Evolutionary conservation across 2,329 filamentous ascomycete genomes (phyloP).

Genomic region (Aspergillus jensenii): DNA sequence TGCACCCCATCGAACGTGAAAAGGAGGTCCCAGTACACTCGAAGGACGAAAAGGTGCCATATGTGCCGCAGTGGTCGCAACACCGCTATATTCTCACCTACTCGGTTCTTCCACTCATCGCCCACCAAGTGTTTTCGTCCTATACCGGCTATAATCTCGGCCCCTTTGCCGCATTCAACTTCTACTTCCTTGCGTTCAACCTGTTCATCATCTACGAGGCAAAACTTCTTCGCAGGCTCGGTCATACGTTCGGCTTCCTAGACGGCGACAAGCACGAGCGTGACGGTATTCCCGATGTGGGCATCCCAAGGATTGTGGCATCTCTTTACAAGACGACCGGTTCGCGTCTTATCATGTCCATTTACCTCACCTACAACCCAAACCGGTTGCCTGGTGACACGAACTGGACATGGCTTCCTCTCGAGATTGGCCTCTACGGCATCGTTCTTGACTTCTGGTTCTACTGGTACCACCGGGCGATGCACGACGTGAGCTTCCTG

Average conservation of each 20-base stretch:
- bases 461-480: constrained; percentile 17
- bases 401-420: constrained; percentile 15
- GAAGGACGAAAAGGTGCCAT: constrained; percentile 17
- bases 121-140: constrained; percentile 14
- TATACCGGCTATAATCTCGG: constrained; percentile 12
- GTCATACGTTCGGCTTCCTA: constrained; percentile 14
- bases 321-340: constrained; percentile 16
- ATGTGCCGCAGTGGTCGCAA: constrained; percentile 14
- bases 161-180: constrained; percentile 9
- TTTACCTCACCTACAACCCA: constrained; percentile 13
- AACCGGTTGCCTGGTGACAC: constrained; percentile 7
- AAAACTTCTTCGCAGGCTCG: constrained; percentile 12
- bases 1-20: constrained; percentile 24
- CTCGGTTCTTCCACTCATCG: constrained; percentile 11
- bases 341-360: constrained; percentile 11
- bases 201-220: constrained; percentile 11
- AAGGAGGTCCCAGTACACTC: constrained; percentile 22
- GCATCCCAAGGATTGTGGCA: constrained; percentile 11
- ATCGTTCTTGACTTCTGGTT: constrained; percentile 21
- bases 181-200: constrained; percentile 14
- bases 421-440: constrained; percentile 14
- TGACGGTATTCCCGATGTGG: constrained; percentile 18
- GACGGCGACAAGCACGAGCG: constrained; percentile 20
- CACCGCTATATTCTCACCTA: constrained; percentile 15
- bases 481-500: constrained; percentile 14